Percentiles rank a stretch among this genome's conserved stretches.
Conservation (phyloP, 2,329 filamentous ascomycete genomes). For the Trichoderma arundinaceum region DNA sequence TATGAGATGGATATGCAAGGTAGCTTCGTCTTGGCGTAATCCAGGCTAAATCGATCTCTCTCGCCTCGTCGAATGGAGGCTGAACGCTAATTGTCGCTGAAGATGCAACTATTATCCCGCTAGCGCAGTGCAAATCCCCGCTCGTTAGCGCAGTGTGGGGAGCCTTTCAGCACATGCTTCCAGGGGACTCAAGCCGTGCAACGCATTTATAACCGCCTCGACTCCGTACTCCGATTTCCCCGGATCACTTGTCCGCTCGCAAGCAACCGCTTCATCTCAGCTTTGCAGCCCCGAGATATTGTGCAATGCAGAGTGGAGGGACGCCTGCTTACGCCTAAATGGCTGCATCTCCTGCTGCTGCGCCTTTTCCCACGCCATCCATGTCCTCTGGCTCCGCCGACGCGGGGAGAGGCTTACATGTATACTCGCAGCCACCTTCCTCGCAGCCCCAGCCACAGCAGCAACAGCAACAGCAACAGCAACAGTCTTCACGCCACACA, state of each 20-base stretch:
- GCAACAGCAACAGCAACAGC: conserved; percentile 10
- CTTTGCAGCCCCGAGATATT: background rate
- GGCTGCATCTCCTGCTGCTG: conserved; percentile 12
- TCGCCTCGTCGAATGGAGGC: background rate
- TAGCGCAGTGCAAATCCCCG: conserved; percentile 11
- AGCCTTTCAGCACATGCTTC: background rate
- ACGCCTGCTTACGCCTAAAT: conserved; percentile 10
- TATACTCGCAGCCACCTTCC: background rate
- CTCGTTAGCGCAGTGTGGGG: conserved; percentile 14
- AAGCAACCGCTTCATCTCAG: conserved; percentile 15
- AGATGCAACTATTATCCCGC: conserved; percentile 5
- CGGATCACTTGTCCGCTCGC: conserved; percentile 26
- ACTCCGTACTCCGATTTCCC: conserved; percentile 24
- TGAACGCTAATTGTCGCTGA: conserved; percentile 14
- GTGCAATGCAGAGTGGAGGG: conserved; percentile 13
- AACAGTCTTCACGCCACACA: conserved; percentile 2
- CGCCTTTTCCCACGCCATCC: conserved; percentile 9
- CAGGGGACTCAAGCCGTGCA: too few species aligned
- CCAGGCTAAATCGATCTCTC: conserved; percentile 1
- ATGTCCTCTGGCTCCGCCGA: background rate
- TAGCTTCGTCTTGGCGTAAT: conserved; percentile 13
- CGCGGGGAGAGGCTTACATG: conserved; percentile 3
- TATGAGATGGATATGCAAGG: background rate
- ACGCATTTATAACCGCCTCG: conserved; percentile 24
- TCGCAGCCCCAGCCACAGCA: conserved; percentile 20